These are phyloP conservation scores for Xylariales sp. DNA, from an alignment of 2,329 filamentous ascomycete species.

Conservation along the genomic window DNA sequence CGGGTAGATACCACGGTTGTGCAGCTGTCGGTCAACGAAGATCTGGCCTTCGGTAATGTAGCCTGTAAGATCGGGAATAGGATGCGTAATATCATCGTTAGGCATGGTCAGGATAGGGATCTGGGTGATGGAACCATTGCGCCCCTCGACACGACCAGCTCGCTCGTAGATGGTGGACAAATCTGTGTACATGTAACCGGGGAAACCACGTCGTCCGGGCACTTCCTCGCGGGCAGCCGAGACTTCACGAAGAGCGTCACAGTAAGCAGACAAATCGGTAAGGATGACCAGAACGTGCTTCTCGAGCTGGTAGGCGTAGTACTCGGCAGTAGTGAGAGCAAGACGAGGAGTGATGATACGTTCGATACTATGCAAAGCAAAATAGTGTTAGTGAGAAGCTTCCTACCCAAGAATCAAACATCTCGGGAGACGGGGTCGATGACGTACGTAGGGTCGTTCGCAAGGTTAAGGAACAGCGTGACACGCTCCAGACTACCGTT, in stretches of 20 bases:
- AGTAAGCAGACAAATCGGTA: constrained; percentile 96
- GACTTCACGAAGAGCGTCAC: constrained; percentile 96
- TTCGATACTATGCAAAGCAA: constrained; percentile 95
- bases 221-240: constrained; percentile 98
- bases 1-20: constrained; percentile 97
- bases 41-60: constrained; percentile 99
- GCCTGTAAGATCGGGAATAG: constrained; percentile 96
- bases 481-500: constrained; percentile 97
- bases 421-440: neutral
- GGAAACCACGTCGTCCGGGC: constrained; percentile 97
- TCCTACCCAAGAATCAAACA: too few relatives aligned
- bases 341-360: constrained; percentile 99
- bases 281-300: constrained; percentile 99
- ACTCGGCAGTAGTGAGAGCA: constrained; percentile 95
- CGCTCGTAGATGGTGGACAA: constrained; percentile 99
- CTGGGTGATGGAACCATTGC: constrained; percentile 98
- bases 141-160: constrained; percentile 92
- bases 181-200: constrained; percentile 99
- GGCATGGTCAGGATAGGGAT: constrained; percentile 99
- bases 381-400: constrained; percentile 12
- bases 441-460: constrained; percentile 93
- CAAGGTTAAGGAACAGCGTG: constrained; percentile 97
- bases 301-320: constrained; percentile 99
- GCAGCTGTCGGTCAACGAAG: constrained; percentile 86
- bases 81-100: constrained; percentile 99